phyloP scores from a whole-genome alignment of 768 basidiomycete genomes.

The Jaapia argillacea region DNA sequence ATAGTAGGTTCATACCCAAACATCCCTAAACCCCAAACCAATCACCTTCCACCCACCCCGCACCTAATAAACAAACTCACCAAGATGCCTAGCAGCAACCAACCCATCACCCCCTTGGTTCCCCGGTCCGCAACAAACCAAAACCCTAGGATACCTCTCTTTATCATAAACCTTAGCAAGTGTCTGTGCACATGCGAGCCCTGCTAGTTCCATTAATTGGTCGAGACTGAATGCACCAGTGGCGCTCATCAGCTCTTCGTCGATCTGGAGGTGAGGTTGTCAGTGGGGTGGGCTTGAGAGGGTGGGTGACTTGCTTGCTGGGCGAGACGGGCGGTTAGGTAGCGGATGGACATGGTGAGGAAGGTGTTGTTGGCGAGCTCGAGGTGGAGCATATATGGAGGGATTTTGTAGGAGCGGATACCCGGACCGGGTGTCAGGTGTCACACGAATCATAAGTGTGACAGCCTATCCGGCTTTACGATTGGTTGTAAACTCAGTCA shows the following conservation, averaged over 20 bases:
- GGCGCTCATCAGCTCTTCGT: conserved; percentile 85
- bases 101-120: conserved; percentile 98
- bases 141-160: conserved; percentile 59
- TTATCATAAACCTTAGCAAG: conserved; percentile 68
- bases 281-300: neutral
- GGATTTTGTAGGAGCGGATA: too few species aligned
- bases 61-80: conserved; percentile 27
- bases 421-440: too few species aligned
- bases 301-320: conserved; percentile 46
- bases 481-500: too few species aligned
- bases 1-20: conserved; percentile 87
- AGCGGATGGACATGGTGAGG: conserved; percentile 46
- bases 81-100: conserved; percentile 91
- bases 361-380: too few species aligned
- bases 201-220: conserved; percentile 96
- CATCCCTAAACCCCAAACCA: conserved; percentile 43
- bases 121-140: conserved; percentile 97
- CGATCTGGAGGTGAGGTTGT: conserved; percentile 48
- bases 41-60: neutral
- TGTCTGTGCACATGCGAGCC: conserved; percentile 86
- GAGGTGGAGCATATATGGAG: too few species aligned
- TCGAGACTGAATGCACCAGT: conserved; percentile 92
- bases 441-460: too few species aligned
- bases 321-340: conserved; percentile 61
- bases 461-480: too few species aligned